A percentile compares a stretch with the other conserved stretches of the same genome.
phyloP scores from a whole-genome alignment of 2,329 filamentous ascomycete species.

The Penicillium brevicompactum region DNA sequence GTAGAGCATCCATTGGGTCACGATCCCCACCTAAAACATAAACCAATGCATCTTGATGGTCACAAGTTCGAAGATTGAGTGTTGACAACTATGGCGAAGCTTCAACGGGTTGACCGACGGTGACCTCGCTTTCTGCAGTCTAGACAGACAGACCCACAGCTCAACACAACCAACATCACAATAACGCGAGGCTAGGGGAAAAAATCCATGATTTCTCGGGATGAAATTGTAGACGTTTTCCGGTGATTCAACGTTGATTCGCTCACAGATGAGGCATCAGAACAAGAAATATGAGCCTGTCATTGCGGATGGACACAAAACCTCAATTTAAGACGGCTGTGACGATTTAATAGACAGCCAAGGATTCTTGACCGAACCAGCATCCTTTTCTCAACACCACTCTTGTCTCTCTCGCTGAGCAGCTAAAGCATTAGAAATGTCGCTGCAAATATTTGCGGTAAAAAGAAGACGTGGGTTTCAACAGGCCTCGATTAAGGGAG shows the following conservation, averaged over 20 bases:
- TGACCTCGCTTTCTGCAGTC: too few species aligned
- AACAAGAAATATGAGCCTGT: too few species aligned
- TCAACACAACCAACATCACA: background rate
- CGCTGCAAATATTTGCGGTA: background rate
- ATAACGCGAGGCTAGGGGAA: background rate
- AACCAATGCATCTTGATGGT: too few species aligned
- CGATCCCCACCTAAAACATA: too few species aligned
- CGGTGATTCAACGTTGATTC: too few species aligned
- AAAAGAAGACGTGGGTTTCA: background rate
- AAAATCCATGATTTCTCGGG: too few species aligned
- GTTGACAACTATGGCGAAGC: too few species aligned
- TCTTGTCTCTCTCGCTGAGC: background rate
- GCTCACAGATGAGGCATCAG: too few species aligned
- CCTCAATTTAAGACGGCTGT: background rate
- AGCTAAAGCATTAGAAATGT: background rate
- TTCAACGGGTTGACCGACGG: too few species aligned
- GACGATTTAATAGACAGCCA: background rate
- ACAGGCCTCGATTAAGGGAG: background rate
- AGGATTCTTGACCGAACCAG: background rate
- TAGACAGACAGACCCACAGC: background rate
- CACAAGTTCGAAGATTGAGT: too few species aligned
- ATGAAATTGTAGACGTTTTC: too few species aligned
- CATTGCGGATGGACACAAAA: background rate
- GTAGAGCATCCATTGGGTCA: too few species aligned
- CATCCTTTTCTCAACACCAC: background rate